phyloP scores from a whole-genome alignment of 2,329 filamentous ascomycete genomes.

The Triangularia verruculosa region DNA sequence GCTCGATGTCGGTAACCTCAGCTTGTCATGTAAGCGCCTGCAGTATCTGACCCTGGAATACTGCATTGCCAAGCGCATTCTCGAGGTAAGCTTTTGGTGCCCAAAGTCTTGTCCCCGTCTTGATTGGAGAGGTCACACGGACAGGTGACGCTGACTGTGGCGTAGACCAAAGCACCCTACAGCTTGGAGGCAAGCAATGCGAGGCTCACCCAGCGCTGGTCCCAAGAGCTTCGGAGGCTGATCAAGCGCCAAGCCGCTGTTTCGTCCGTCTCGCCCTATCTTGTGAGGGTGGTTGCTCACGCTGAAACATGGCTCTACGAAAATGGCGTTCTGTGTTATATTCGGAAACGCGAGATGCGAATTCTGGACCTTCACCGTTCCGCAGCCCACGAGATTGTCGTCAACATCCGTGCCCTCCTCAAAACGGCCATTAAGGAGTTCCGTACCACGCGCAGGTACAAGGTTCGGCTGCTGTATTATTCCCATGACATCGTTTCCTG shows the following conservation, averaged over 20 bases:
- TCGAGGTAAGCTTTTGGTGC: conserved; percentile 47
- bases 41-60: conserved; percentile 50
- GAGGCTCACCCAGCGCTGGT: conserved; percentile 38
- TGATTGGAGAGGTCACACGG: not conserved
- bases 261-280: conserved; percentile 59
- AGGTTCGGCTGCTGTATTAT: conserved; percentile 56
- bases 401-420: conserved; percentile 49
- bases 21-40: conserved; percentile 51
- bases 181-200: conserved; percentile 36
- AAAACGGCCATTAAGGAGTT: conserved; percentile 37
- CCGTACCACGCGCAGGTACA: conserved; percentile 37
- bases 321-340: conserved; percentile 64
- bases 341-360: conserved; percentile 48
- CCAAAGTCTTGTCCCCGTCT: not conserved
- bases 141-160: conserved; percentile 22
- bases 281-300: conserved; percentile 56
- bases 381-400: conserved; percentile 49
- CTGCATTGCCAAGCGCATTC: conserved; percentile 53
- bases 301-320: conserved; percentile 61
- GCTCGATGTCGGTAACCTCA: conserved; percentile 57
- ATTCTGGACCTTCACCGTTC: conserved; percentile 56
- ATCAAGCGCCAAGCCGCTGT: conserved; percentile 61
- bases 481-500: conserved; percentile 56
- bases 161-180: conserved; percentile 34
- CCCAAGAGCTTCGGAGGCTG: conserved; percentile 55